Evolutionary conservation across 2,329 filamentous ascomycete genomes (phyloP).

Genomic region (Colletotrichum cordylinicola): DNA sequence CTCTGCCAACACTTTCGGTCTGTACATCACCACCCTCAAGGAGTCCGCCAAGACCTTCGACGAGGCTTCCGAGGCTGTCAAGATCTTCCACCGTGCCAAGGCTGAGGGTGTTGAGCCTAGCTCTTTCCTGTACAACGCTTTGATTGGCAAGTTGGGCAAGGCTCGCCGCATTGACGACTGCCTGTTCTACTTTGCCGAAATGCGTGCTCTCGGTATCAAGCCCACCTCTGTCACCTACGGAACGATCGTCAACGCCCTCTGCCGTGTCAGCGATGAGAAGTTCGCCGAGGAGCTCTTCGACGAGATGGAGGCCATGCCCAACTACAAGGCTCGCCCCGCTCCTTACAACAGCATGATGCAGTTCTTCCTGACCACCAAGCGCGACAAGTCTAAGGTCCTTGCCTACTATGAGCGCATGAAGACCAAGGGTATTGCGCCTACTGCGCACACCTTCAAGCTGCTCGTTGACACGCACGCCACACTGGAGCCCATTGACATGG

Average conservation of each 20-base stretch:
- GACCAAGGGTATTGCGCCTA: slow-evolving; percentile 83
- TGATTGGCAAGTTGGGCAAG: slow-evolving; percentile 98
- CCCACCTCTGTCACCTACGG: slow-evolving; percentile 98
- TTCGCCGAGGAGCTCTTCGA: slow-evolving; percentile 98
- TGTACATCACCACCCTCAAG: slow-evolving; percentile 99
- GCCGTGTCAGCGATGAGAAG: slow-evolving; percentile 95
- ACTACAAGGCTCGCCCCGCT: slow-evolving; percentile 96
- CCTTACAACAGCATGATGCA: slow-evolving; percentile 99
- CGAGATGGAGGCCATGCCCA: slow-evolving; percentile 98
- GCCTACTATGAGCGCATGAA: slow-evolving; percentile 96
- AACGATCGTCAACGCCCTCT: slow-evolving; percentile 96
- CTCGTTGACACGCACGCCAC: slow-evolving; percentile 95
- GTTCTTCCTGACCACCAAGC: slow-evolving; percentile 97
- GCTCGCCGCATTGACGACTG: slow-evolving; percentile 98
- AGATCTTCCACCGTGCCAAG: slow-evolving; percentile 95
- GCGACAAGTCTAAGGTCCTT: slow-evolving; percentile 91
- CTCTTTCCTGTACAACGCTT: slow-evolving; percentile 96
- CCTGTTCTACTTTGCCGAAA: slow-evolving; percentile 96
- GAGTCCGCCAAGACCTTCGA: slow-evolving; percentile 98
- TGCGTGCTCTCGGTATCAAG: slow-evolving; percentile 90
- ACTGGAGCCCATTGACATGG: slow-evolving; percentile 88
- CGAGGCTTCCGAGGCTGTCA: slow-evolving; percentile 94
- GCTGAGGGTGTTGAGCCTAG: slow-evolving; percentile 93
- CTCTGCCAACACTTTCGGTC: slow-evolving; percentile 95
- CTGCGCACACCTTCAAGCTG: slow-evolving; percentile 96